A percentile compares a stretch with the other conserved stretches of the same genome.
Conservation (phyloP, 257 asterid genomes). For the Apocynum venetum region DNA sequence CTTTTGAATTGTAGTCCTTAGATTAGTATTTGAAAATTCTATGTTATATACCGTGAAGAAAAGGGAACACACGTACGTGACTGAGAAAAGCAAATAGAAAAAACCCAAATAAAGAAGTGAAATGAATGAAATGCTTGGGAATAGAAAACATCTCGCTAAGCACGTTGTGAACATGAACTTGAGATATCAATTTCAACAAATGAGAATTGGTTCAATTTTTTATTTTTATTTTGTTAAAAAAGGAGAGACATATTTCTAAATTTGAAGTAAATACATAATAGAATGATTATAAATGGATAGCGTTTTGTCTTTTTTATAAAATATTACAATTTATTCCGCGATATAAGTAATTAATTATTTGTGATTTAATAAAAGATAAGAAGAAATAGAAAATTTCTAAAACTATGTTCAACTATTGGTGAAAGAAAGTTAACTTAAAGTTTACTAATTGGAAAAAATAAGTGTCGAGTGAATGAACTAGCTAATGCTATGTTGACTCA, state of each 20-base stretch:
- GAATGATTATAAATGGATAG: too few species aligned
- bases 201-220: background rate
- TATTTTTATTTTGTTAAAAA: background rate
- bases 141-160: background rate
- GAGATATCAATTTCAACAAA: background rate
- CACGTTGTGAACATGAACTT: background rate
- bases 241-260: background rate
- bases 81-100: background rate
- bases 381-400: too few species aligned
- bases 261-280: background rate
- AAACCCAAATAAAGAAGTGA: background rate
- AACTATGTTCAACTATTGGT: too few species aligned
- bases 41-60: background rate
- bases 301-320: too few species aligned
- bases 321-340: too few species aligned
- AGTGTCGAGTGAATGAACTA: too few species aligned
- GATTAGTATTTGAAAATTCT: too few species aligned
- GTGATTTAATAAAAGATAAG: too few species aligned
- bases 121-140: slow-evolving; percentile 2
- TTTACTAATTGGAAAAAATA: too few species aligned
- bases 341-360: too few species aligned
- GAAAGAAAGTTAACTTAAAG: too few species aligned
- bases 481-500: too few species aligned
- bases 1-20: background rate
- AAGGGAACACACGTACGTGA: background rate